Evolutionary conservation across 192 early-diverging fungal species (phyloP).

Genomic region (Neocallimastix lanati): DNA sequence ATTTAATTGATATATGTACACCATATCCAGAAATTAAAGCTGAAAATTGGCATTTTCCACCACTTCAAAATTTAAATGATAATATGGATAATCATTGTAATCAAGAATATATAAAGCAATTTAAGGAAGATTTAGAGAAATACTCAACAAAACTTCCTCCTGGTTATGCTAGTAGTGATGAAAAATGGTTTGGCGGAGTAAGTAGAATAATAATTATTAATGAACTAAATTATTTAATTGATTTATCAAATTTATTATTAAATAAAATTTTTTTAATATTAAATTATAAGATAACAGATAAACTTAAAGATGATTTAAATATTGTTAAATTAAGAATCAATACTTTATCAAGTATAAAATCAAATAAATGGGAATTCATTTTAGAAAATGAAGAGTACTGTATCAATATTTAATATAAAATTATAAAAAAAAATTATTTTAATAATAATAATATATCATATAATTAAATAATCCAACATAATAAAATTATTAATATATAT

Average conservation of each 20-base stretch:
- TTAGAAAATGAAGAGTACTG: neutral
- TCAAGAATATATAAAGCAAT: neutral
- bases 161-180: slow-evolving; percentile 9
- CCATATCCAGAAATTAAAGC: slow-evolving; percentile 9
- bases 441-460: too few relatives aligned
- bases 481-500: too few relatives aligned
- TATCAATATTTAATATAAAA: too few relatives aligned
- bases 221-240: too few relatives aligned
- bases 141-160: slow-evolving; percentile 20
- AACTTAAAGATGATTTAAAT: neutral
- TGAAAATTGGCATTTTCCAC: slow-evolving; percentile 13
- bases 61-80: slow-evolving; percentile 2
- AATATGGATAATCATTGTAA: slow-evolving; percentile 1
- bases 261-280: too few relatives aligned
- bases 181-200: neutral
- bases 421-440: too few relatives aligned
- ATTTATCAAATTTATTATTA: too few relatives aligned
- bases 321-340: neutral
- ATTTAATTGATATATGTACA: slow-evolving; percentile 26
- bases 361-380: neutral
- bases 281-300: neutral
- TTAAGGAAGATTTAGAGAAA: slow-evolving; percentile 15
- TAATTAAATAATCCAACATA: too few relatives aligned
- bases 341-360: neutral
- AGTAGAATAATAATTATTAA: neutral